Evolutionary conservation across 2,329 filamentous ascomycete species (phyloP).

Genomic region (Arthrinium phaeospermum): DNA sequence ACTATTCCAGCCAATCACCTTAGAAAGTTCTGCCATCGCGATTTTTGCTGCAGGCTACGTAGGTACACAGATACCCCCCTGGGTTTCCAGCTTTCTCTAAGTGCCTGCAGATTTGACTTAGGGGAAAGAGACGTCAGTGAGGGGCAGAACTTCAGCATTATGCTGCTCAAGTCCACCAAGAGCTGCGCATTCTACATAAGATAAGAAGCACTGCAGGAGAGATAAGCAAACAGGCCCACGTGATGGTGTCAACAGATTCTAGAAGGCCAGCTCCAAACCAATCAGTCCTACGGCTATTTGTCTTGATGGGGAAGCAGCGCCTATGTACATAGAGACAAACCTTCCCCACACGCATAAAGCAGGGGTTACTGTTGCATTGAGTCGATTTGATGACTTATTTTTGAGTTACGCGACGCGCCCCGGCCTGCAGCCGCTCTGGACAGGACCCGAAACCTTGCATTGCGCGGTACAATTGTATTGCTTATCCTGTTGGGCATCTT

Average conservation of each 20-base stretch:
- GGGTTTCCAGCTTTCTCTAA: neutral
- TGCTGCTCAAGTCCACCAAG: neutral
- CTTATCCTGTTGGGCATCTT: conserved; percentile 3
- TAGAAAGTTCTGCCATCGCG: neutral
- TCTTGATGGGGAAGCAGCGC: neutral
- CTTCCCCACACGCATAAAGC: conserved; percentile 8
- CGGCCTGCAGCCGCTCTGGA: neutral
- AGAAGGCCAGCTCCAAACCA: neutral
- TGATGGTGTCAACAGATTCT: conserved; percentile 16
- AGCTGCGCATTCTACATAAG: neutral
- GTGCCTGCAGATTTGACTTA: neutral
- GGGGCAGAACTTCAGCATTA: neutral
- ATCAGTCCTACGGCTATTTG: neutral
- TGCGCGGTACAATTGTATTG: conserved; percentile 1
- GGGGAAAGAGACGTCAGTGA: conserved; percentile 15
- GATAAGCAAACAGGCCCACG: neutral
- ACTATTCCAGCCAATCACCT: conserved; percentile 9
- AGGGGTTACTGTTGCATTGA: conserved; percentile 2
- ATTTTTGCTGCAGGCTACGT: neutral
- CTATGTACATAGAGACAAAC: neutral
- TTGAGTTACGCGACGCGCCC: conserved; percentile 17
- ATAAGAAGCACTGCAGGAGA: neutral
- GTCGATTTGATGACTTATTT: neutral
- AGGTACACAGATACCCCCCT: too few relatives aligned
- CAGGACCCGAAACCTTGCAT: conserved; percentile 13